Evolutionary conservation across 208 protist genomes (phyloP), one percentile per base, ranked within the genome.

Genomic region (Ichthyophonus hoferi): DNA sequence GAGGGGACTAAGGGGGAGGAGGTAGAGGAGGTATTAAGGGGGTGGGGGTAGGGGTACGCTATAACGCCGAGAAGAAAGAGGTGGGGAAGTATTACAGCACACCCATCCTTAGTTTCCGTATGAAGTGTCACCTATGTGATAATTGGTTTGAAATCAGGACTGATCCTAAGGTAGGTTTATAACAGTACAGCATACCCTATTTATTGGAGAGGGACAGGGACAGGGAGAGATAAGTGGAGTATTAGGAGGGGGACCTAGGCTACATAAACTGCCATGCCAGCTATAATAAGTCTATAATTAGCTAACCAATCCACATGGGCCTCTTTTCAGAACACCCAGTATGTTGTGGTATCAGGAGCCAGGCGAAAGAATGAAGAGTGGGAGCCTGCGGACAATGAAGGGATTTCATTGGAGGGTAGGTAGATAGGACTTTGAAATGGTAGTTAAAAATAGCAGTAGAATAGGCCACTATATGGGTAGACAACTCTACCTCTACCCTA

Each of bases 1-100:
- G 50, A 24, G 50, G 50, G 50, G 50, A 24, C 14, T 7, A 24
- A 24, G 50, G 24, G 50, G 50, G 50, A 24, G 50, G 50, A 24
- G 50, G 50, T n/a, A 67, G 50, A 67, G 50, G 50, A 24, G 50
- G 14, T n/a, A 7, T 67, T 24, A 67, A 67, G 24, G 50, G 24
- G 50, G 50, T 67, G 7, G n/a, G n/a, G 1, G 14, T 35, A 41
- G 93, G 93, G 42, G 92, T 94, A 43, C 90, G 94, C 17, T 96
- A 90, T 79, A 95, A 96, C 42, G 94, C 94, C 0, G 92, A 96
- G 84, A 96, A 96, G 92, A 95, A 95, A 82, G 7, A 67, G 1
- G 88, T 92, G 12, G 93, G 92, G 38, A 95, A 92, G 58, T 96
- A 95, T 84, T 91, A 92, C 40, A 88, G 87, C 37, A 95, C 94